A percentile compares a stretch with the other conserved stretches of the same genome.
phyloP scores from a whole-genome alignment of 257 asterid genomes.

The Datura wrightii region DNA sequence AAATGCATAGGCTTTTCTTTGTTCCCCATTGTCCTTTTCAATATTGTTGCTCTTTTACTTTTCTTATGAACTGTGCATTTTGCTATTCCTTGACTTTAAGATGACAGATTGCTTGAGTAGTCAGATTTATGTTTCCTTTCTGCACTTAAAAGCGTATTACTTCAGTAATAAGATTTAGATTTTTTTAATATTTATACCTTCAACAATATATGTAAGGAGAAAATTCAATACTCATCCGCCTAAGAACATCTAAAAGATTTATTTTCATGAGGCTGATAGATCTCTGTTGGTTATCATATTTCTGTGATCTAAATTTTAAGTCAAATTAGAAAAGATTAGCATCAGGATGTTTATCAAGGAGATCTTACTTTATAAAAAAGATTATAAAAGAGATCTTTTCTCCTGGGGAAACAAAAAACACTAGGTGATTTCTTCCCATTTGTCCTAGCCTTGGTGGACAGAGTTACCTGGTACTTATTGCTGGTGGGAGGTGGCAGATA shows the following conservation, averaged over 20 bases:
- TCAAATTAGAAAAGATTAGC: neutral
- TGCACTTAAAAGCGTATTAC: neutral
- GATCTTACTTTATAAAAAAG: neutral
- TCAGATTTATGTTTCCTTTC: conserved; percentile 25
- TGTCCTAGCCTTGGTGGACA: no score
- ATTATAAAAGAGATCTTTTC: neutral
- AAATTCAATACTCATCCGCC: neutral
- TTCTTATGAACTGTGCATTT: conserved; percentile 2
- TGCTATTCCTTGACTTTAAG: conserved; percentile 6
- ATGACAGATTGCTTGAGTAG: neutral
- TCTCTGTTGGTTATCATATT: conserved; percentile 18
- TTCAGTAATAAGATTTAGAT: neutral
- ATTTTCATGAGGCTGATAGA: neutral
- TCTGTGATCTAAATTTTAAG: neutral
- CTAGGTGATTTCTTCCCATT: no score
- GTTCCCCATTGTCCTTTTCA: neutral
- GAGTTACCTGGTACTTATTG: no score
- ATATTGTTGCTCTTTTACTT: neutral
- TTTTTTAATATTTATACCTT: neutral
- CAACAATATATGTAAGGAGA: neutral
- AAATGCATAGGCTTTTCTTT: neutral
- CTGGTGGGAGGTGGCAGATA: no score
- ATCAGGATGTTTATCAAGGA: neutral
- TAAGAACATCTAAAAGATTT: neutral
- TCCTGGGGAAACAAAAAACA: no score